These are phyloP conservation scores for Cyclotella baltica DNA, from an alignment of 108 stramenopile species.

Conservation along the genomic window DNA sequence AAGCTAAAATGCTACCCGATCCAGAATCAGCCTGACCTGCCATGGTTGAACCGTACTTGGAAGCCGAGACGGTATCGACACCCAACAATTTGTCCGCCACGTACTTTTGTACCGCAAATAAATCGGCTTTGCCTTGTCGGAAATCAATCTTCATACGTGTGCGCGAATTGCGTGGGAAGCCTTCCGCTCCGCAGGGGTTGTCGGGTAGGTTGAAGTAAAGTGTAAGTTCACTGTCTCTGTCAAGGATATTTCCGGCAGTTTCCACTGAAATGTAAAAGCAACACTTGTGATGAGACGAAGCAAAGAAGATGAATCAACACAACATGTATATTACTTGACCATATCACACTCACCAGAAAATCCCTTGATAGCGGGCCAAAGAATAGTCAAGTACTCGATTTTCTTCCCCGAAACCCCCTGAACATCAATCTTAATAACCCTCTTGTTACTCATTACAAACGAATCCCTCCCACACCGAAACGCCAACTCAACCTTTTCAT, in stretches of 20 bases:
- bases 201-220: constrained; percentile 63
- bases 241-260: constrained; percentile 72
- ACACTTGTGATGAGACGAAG: neutral
- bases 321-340: neutral
- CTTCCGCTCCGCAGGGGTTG: constrained; percentile 10
- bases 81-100: constrained; percentile 66
- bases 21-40: constrained; percentile 29
- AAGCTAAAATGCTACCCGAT: constrained; percentile 49
- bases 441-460: constrained; percentile 42
- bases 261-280: constrained; percentile 46
- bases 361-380: constrained; percentile 67
- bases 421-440: constrained; percentile 56
- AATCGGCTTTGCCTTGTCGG: constrained; percentile 60
- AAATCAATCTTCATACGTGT: constrained; percentile 66
- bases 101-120: constrained; percentile 68
- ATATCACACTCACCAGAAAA: constrained; percentile 47
- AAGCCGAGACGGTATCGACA: constrained; percentile 48
- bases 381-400: constrained; percentile 61
- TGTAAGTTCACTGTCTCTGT: constrained; percentile 66
- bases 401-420: constrained; percentile 57
- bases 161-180: constrained; percentile 49
- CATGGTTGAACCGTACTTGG: constrained; percentile 31
- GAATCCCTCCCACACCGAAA: constrained; percentile 65
- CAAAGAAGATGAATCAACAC: neutral
- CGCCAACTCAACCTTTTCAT: constrained; percentile 59